Evolutionary conservation across 345 rosid species (phyloP).

Genomic region (Lepidium africanum): DNA sequence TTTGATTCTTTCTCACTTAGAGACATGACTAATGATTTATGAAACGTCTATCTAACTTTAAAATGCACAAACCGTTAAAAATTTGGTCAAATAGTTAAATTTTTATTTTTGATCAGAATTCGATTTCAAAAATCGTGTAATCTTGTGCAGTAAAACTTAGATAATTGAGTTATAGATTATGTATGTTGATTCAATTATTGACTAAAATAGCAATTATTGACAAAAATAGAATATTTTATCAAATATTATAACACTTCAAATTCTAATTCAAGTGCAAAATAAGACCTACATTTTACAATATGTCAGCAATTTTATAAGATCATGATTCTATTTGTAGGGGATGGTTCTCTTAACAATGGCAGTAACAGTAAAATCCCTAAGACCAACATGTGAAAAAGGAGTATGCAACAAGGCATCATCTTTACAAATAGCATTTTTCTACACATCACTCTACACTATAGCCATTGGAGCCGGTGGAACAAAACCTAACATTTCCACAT

Average conservation of each 20-base stretch:
- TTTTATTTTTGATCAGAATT: too few species aligned
- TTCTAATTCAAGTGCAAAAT: neutral
- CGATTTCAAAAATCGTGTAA: too few species aligned
- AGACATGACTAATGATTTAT: constrained; percentile 10
- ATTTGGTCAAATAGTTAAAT: too few species aligned
- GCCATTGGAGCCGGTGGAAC: constrained; percentile 89
- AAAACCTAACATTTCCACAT: constrained; percentile 88
- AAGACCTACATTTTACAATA: neutral
- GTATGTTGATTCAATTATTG: too few species aligned
- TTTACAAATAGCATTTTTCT: constrained; percentile 59
- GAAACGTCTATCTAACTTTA: neutral
- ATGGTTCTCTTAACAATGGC: constrained; percentile 77
- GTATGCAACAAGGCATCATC: constrained; percentile 68
- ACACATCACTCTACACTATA: constrained; percentile 63
- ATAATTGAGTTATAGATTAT: too few species aligned
- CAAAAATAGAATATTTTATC: too few species aligned
- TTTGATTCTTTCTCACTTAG: neutral
- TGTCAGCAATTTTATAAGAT: neutral
- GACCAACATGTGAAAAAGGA: constrained; percentile 55
- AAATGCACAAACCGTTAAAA: too few species aligned
- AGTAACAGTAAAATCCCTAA: constrained; percentile 54
- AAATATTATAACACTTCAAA: neutral
- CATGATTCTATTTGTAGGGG: constrained; percentile 46
- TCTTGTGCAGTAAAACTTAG: too few species aligned
- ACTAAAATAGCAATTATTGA: too few species aligned